Percentiles rank a stretch among this genome's conserved stretches.
Evolutionary conservation across 495 filamentous ascomycete genomes (phyloP).

Genomic region (Talaromyces wortmannii): DNA sequence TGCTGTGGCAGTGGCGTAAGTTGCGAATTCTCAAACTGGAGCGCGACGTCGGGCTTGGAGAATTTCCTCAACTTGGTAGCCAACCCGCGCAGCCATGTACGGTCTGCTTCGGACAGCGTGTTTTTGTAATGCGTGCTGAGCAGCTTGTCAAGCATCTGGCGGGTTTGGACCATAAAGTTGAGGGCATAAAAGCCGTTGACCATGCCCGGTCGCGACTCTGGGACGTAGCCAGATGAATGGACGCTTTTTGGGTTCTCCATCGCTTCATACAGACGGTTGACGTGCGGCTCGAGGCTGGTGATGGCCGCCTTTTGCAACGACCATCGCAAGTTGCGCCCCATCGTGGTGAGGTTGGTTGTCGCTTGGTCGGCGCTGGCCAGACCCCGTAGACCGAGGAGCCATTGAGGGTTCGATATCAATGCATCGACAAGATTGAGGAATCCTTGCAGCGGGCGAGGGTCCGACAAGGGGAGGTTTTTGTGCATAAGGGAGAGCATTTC

Average conservation of each 20-base stretch:
- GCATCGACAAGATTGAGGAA: conserved; percentile 20
- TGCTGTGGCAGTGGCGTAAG: not conserved
- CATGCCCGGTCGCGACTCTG: not conserved
- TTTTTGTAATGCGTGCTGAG: conserved; percentile 17
- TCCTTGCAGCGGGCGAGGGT: conserved; percentile 20
- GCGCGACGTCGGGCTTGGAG: conserved; percentile 14
- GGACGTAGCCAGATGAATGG: not conserved
- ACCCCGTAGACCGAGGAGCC: conserved; percentile 22
- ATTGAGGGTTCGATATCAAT: conserved; percentile 19
- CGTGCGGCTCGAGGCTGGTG: conserved; percentile 18
- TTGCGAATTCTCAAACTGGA: conserved; percentile 6
- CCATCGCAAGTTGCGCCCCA: conserved; percentile 20
- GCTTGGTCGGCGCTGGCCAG: conserved; percentile 10
- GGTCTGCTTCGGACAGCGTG: conserved; percentile 19
- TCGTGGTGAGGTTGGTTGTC: conserved; percentile 7
- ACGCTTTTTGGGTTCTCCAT: conserved; percentile 8
- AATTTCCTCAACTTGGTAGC: conserved; percentile 24
- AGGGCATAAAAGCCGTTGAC: conserved; percentile 12
- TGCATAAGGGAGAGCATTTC: conserved; percentile 53
- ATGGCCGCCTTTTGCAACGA: conserved; percentile 17
- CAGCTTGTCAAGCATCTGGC: conserved; percentile 21
- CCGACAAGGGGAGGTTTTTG: conserved; percentile 21
- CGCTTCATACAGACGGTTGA: conserved; percentile 21
- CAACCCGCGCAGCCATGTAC: conserved; percentile 13
- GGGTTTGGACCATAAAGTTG: conserved; percentile 16